phyloP scores from a whole-genome alignment of 441 rosid genomes.

The Populus hybrid region DNA sequence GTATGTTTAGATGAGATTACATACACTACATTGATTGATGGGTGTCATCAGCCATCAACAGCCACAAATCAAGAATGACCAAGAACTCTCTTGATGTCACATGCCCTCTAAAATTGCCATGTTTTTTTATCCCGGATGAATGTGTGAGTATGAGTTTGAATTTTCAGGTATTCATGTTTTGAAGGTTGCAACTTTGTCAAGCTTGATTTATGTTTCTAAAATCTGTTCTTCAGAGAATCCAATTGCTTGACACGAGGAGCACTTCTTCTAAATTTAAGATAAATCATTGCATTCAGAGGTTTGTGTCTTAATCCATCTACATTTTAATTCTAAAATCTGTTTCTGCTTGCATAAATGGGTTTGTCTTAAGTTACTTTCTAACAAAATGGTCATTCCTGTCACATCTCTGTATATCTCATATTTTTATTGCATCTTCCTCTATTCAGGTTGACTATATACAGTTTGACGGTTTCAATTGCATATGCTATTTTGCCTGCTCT shows the following conservation, averaged over 20 bases:
- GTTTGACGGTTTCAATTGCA: neutral
- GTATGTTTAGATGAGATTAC: constrained; percentile 60
- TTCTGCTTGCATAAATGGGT: neutral
- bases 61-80: constrained; percentile 31
- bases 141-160: constrained; percentile 7
- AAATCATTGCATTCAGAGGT: constrained; percentile 7
- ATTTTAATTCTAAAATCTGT: neutral
- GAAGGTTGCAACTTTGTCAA: neutral
- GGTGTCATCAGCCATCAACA: constrained; percentile 36
- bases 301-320: neutral
- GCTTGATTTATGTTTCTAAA: constrained; percentile 9
- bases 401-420: neutral
- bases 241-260: neutral
- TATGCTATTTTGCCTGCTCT: neutral
- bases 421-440: neutral
- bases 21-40: constrained; percentile 71
- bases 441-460: neutral
- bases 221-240: constrained; percentile 6
- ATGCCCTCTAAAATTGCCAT: constrained; percentile 3
- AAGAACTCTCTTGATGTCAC: constrained; percentile 8
- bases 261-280: constrained; percentile 7
- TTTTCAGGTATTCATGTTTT: neutral
- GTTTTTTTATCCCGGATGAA: neutral
- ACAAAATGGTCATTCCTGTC: neutral
- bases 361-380: constrained; percentile 2